phyloP scores from a whole-genome alignment of 257 asterid genomes.

The Craterostigma plantagineum region DNA sequence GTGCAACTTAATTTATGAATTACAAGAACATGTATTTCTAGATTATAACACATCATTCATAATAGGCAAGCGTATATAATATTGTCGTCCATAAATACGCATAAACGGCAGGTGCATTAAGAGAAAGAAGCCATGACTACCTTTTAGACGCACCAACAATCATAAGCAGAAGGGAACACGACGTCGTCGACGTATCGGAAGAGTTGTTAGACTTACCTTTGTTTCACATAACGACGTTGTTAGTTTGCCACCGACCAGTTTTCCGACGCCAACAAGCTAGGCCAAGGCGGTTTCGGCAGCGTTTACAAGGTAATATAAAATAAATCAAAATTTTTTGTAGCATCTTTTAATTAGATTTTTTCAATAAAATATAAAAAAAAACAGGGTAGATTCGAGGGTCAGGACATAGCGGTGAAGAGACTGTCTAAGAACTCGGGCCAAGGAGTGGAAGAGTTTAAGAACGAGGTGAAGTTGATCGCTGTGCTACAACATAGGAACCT shows the following conservation, averaged over 20 bases:
- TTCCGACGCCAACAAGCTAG: constrained; percentile 42
- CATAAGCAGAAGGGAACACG: constrained; percentile 33
- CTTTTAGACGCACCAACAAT: constrained; percentile 24
- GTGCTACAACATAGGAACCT: constrained; percentile 32
- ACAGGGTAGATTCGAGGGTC: constrained; percentile 26
- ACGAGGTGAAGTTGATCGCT: constrained; percentile 30
- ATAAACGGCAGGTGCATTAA: constrained; percentile 24
- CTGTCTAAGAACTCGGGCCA: constrained; percentile 27
- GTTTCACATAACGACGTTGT: constrained; percentile 28
- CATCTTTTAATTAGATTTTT: no score
- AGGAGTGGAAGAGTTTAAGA: constrained; percentile 34
- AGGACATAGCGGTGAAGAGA: constrained; percentile 32
- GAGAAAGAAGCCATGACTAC: constrained; percentile 53
- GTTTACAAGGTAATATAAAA: constrained; percentile 62
- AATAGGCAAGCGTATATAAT: no score
- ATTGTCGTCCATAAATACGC: no score
- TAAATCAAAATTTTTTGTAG: no score
- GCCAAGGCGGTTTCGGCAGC: constrained; percentile 79
- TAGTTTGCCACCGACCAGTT: constrained; percentile 44
- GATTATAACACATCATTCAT: no score
- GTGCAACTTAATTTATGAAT: no score
- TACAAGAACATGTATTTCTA: no score
- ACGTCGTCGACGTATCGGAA: constrained; percentile 14
- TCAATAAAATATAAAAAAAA: no score
- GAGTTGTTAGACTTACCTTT: constrained; percentile 75